Evolutionary conservation across 805 yeast genomes (phyloP), one percentile per base, ranked within the genome.

Genomic region (Cyberlindnera mrakii): DNA sequence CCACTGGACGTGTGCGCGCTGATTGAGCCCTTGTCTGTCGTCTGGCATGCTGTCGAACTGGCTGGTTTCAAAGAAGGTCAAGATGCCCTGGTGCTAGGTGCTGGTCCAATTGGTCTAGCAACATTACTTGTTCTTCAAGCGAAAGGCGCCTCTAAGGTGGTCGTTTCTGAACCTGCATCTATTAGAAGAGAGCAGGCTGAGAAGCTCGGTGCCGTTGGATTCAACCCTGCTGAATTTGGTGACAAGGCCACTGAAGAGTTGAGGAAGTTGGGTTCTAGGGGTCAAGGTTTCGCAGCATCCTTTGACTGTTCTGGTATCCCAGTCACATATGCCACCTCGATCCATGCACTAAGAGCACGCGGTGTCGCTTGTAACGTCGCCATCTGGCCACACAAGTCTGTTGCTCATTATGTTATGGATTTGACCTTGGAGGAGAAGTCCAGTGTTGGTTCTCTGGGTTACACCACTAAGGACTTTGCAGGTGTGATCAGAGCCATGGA

Each of bases 41-140:
- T 74, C 17, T 72, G 80, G 80, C 84, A 78, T 50, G 82, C 81
- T 3, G 73, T 72, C 29, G 65, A 70, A 45, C 62, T 70, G 4
- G 63, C 78, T 0, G 55, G 52, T 15, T 71, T 75, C 50, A 55
- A 64, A 43, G 60, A 54, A 18, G 80, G 79, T 25, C 65, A 68
- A 31, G 56, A 66, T 19, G 77, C 75, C 4, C 60, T 78, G 37
- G 74, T 79, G 14, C 54, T 79, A 14, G 84, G 84, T 27, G 76
- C 78, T 23, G 85, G 85, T 5, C 81, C 83, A 18, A 78, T 79
- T 55, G 84, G 85, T 6, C 60, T 80, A 19, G 75, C 82, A 18
- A 69, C 80, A 4, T 64, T 77, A n/a, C 59, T 78, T 36, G 80
- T 77, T 9, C 55, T 73, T 42, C 68, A 72, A 48, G 81, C 78